Percentiles rank a stretch among this genome's conserved stretches.
Evolutionary conservation across 495 filamentous ascomycete species (phyloP).

Genomic region (Penicillium cinerascens): DNA sequence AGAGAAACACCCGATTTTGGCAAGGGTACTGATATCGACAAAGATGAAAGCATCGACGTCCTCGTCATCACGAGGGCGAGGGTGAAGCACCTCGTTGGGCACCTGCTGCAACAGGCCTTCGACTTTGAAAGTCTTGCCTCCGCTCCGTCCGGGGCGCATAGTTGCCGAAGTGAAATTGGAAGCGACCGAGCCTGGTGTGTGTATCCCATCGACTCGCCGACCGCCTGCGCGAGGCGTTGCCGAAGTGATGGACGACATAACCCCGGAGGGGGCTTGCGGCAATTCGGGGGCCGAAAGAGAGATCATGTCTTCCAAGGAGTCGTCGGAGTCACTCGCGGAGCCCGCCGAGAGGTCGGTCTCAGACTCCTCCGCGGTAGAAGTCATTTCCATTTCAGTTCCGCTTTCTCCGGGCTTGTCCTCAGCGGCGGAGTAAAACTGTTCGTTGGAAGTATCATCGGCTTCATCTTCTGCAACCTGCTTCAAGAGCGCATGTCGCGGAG

Average conservation of each 20-base stretch:
- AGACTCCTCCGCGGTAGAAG: conserved; percentile 52
- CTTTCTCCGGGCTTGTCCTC: conserved; percentile 63
- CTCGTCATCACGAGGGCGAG: conserved; percentile 77
- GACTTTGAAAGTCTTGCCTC: conserved; percentile 67
- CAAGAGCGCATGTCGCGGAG: conserved; percentile 33
- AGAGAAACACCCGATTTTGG: conserved; percentile 91
- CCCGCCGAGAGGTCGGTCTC: conserved; percentile 46
- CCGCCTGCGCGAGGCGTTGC: conserved; percentile 69
- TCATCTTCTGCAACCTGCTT: conserved; percentile 67
- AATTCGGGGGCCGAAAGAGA: conserved; percentile 77
- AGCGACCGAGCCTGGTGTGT: conserved; percentile 79
- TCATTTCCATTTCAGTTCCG: conserved; percentile 54
- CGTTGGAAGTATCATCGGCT: conserved; percentile 74
- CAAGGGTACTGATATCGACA: conserved; percentile 77
- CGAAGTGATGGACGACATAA: conserved; percentile 66
- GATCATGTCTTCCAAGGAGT: conserved; percentile 78
- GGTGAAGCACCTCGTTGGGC: conserved; percentile 75
- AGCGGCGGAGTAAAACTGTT: conserved; percentile 83
- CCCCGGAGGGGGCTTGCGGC: conserved; percentile 59
- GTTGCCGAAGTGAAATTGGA: conserved; percentile 80
- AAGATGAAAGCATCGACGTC: conserved; percentile 84
- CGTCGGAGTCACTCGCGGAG: conserved; percentile 67
- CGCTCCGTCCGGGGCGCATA: conserved; percentile 57
- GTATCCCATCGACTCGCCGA: conserved; percentile 60
- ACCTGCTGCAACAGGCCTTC: conserved; percentile 71